A percentile compares a stretch with the other conserved stretches of the same genome.
phyloP scores from a whole-genome alignment of 2,329 filamentous ascomycete genomes.

The Xylaria sp. region DNA sequence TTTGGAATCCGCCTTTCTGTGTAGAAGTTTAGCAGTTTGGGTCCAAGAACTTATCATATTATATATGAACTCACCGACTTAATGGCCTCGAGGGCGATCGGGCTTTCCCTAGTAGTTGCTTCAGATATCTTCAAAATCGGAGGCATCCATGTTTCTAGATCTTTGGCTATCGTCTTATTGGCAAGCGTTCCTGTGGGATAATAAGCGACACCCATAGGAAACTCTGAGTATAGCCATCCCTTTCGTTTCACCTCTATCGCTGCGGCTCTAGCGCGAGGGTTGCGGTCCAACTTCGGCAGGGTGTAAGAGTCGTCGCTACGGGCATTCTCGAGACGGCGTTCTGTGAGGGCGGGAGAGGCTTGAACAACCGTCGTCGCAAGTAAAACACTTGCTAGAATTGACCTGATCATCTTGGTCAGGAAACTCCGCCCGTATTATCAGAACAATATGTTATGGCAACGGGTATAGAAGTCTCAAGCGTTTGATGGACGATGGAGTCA shows the following conservation, averaged over 20 bases:
- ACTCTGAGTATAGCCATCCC: conserved; percentile 30
- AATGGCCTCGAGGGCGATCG: conserved; percentile 22
- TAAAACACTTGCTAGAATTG: conserved; percentile 20
- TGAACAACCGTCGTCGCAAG: conserved; percentile 26
- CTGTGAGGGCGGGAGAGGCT: conserved; percentile 29
- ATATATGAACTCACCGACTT: conserved; percentile 18
- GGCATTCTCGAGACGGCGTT: conserved; percentile 22
- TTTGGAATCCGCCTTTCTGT: conserved; percentile 30
- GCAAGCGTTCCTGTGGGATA: conserved; percentile 32
- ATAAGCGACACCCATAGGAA: conserved; percentile 32
- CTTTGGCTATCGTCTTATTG: conserved; percentile 34
- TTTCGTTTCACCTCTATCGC: conserved; percentile 30
- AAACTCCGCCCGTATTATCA: background rate
- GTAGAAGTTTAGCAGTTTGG: conserved; percentile 11
- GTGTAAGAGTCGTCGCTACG: conserved; percentile 21
- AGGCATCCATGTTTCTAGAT: conserved; percentile 32
- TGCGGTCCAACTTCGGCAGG: conserved; percentile 24
- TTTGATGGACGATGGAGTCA: conserved; percentile 1
- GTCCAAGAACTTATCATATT: background rate
- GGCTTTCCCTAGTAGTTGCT: conserved; percentile 12
- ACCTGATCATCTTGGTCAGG: conserved; percentile 24
- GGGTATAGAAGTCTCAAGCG: background rate
- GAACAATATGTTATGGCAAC: background rate
- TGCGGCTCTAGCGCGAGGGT: conserved; percentile 29
- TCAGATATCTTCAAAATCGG: conserved; percentile 18